Percentiles rank a stretch among this genome's conserved stretches.
Evolutionary conservation across 2,329 filamentous ascomycete genomes (phyloP).

Genomic region (Trichoderma sp.): DNA sequence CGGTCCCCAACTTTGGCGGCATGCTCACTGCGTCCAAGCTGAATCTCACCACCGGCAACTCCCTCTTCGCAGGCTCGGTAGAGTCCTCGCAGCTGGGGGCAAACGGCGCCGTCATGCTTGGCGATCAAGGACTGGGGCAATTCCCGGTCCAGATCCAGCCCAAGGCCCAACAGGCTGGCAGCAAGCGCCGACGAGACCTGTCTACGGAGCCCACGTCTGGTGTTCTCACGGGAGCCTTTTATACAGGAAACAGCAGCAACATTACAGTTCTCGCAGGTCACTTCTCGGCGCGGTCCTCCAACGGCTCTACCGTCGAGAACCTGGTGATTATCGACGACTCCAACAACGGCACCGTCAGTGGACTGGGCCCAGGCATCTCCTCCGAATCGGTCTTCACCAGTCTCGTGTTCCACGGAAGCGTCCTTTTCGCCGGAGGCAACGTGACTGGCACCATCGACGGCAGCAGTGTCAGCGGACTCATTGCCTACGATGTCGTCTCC

Average conservation of each 20-base stretch:
- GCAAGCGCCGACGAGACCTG: slow-evolving; percentile 52
- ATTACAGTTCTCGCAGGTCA: slow-evolving; percentile 87
- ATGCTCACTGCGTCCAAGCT: slow-evolving; percentile 69
- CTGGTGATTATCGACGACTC: slow-evolving; percentile 79
- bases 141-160: slow-evolving; percentile 61
- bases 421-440: slow-evolving; percentile 80
- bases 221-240: slow-evolving; percentile 78
- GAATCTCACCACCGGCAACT: slow-evolving; percentile 62
- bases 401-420: slow-evolving; percentile 66
- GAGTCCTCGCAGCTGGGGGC: slow-evolving; percentile 73
- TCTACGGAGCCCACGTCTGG: slow-evolving; percentile 56
- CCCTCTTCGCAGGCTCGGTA: slow-evolving; percentile 82
- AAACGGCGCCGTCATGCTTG: slow-evolving; percentile 71
- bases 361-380: slow-evolving; percentile 67
- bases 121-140: slow-evolving; percentile 53
- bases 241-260: slow-evolving; percentile 69
- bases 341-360: slow-evolving; percentile 65
- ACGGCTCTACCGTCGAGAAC: slow-evolving; percentile 75
- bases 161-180: slow-evolving; percentile 36
- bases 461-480: slow-evolving; percentile 68
- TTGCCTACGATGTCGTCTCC: slow-evolving; percentile 74
- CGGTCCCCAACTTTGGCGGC: slow-evolving; percentile 69
- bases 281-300: slow-evolving; percentile 68
- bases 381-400: slow-evolving; percentile 74
- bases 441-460: slow-evolving; percentile 71